Evolutionary conservation across 192 early-diverging fungal genomes (phyloP).

Genomic region (Backusella psychrophila): DNA sequence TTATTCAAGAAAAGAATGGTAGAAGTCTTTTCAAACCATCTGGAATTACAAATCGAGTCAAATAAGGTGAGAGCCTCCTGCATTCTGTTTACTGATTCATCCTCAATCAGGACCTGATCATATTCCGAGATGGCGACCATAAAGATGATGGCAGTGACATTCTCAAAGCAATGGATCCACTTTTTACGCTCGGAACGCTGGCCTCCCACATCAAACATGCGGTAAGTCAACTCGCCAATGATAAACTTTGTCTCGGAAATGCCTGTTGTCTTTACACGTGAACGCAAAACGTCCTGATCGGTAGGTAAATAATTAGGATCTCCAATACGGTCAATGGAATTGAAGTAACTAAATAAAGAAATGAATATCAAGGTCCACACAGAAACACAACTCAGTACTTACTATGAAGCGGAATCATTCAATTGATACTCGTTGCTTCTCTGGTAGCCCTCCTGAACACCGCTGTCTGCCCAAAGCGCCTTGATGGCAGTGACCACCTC

Average conservation of each 20-base stretch:
- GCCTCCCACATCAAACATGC: conserved; percentile 44
- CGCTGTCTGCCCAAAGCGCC: conserved; percentile 67
- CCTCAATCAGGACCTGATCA: conserved; percentile 41
- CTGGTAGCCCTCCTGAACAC: conserved; percentile 59
- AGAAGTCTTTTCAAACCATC: conserved; percentile 94
- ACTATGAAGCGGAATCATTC: conserved; percentile 92
- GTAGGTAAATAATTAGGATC: conserved; percentile 83
- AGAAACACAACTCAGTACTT: conserved; percentile 27
- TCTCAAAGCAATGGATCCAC: conserved; percentile 41
- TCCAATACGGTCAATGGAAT: conserved; percentile 84
- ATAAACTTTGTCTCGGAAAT: conserved; percentile 95
- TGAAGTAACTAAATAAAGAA: conserved; percentile 74
- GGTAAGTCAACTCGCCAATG: conserved; percentile 76
- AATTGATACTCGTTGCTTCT: conserved; percentile 80
- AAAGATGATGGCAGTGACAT: conserved; percentile 39
- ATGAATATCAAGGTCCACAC: not conserved
- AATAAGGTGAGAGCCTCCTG: conserved; percentile 94
- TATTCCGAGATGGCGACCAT: conserved; percentile 41
- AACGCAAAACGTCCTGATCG: conserved; percentile 90
- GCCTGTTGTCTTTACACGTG: conserved; percentile 95
- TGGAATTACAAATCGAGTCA: conserved; percentile 94
- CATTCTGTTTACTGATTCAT: conserved; percentile 87
- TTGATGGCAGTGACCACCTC: conserved; percentile 75
- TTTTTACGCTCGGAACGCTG: conserved; percentile 39
- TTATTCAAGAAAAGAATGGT: conserved; percentile 98